These are phyloP conservation scores for Suhomyces taliae DNA, from an alignment of 1,139 yeast species.

Conservation along the genomic window DNA sequence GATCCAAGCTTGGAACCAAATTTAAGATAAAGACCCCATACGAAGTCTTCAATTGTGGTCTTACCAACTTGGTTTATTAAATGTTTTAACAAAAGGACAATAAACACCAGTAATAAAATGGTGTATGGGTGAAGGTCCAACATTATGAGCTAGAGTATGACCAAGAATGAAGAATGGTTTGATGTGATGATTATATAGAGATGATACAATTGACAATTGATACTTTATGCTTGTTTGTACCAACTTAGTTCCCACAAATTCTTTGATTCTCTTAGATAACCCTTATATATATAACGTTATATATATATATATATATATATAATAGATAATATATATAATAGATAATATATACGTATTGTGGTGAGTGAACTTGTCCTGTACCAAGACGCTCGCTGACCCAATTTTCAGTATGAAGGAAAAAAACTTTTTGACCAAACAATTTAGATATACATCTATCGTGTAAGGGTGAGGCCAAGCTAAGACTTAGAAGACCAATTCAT, in stretches of 20 bases:
- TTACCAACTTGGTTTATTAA: conserved; percentile 36
- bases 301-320: too few species aligned
- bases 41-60: conserved; percentile 29
- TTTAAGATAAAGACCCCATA: conserved; percentile 43
- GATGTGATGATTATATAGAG: too few species aligned
- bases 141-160: conserved; percentile 10
- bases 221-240: too few species aligned
- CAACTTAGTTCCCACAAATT: too few species aligned
- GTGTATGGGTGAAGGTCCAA: conserved; percentile 33
- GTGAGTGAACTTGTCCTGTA: too few species aligned
- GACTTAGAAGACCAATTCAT: background rate
- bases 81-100: conserved; percentile 34
- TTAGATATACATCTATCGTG: background rate
- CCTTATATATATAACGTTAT: too few species aligned
- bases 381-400: background rate
- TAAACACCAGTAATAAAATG: conserved; percentile 23
- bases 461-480: conserved; percentile 3
- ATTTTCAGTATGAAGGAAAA: conserved; percentile 7
- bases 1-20: conserved; percentile 34
- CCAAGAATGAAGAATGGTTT: too few species aligned
- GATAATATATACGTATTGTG: too few species aligned
- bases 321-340: too few species aligned
- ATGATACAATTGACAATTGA: too few species aligned
- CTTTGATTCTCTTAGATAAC: too few species aligned
- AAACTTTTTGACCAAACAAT: conserved; percentile 8